Conservation (phyloP, 2,329 filamentous ascomycete genomes). For the Phialophora macrospora region DNA sequence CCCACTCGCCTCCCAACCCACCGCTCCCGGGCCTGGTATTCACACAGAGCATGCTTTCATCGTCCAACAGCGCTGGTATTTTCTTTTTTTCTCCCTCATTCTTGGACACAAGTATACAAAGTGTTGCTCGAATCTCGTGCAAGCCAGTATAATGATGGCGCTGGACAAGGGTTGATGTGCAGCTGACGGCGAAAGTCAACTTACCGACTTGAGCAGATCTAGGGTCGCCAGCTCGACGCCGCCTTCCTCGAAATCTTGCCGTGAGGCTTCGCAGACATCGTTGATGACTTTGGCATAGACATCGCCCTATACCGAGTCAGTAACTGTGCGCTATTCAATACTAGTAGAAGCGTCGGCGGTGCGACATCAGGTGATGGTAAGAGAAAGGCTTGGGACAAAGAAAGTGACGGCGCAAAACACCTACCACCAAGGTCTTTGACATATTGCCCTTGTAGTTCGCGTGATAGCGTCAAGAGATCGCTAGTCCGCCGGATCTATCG, state of each 20-base stretch:
- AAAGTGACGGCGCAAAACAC: constrained; percentile 11
- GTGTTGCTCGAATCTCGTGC: not conserved
- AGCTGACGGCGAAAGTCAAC: constrained; percentile 44
- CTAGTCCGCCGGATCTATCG: not conserved
- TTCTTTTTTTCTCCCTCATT: not conserved
- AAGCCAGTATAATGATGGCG: constrained; percentile 9
- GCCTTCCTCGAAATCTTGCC: constrained; percentile 95
- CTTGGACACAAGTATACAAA: not conserved
- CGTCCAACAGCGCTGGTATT: not conserved
- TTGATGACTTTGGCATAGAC: constrained; percentile 93
- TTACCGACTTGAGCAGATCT: constrained; percentile 84
- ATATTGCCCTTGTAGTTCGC: constrained; percentile 24
- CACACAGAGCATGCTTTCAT: not conserved
- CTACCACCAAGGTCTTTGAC: constrained; percentile 38
- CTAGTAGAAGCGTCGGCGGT: not conserved
- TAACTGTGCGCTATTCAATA: not conserved
- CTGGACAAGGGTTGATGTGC: constrained; percentile 18
- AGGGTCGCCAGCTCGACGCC: constrained; percentile 87
- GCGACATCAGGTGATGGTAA: not conserved
- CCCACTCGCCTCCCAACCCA: constrained; percentile 24
- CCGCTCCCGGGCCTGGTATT: not conserved
- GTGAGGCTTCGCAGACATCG: constrained; percentile 86
- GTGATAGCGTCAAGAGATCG: not conserved
- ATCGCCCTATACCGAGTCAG: constrained; percentile 59
- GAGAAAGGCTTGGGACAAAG: not conserved